These are phyloP conservation scores for Sporisorium graminicola DNA, from an alignment of 1,284 basidiomycete genomes.

Conservation along the genomic window DNA sequence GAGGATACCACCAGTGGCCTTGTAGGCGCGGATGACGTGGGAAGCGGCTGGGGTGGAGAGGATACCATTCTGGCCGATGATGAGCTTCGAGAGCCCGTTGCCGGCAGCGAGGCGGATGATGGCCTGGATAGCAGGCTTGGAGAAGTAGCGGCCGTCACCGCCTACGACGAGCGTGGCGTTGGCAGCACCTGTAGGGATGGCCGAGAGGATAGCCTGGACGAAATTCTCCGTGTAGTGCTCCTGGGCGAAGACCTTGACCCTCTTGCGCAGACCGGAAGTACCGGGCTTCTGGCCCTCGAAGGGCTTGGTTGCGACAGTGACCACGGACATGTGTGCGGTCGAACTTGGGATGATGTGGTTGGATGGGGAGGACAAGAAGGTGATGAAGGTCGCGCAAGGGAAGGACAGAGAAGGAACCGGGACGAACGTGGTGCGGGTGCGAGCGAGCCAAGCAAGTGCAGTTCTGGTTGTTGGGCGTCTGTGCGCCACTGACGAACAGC, in stretches of 20 bases:
- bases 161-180: constrained; percentile 90
- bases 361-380: neutral
- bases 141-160: constrained; percentile 95
- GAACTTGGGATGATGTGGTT: constrained; percentile 2
- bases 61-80: constrained; percentile 79
- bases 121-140: constrained; percentile 87
- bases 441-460: neutral
- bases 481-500: neutral
- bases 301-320: constrained; percentile 63
- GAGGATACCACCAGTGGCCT: constrained; percentile 95
- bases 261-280: constrained; percentile 68
- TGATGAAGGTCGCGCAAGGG: neutral
- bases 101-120: constrained; percentile 92
- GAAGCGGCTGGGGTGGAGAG: constrained; percentile 97
- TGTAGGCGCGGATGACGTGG: constrained; percentile 93
- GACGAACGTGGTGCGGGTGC: neutral
- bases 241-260: constrained; percentile 69
- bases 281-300: constrained; percentile 70
- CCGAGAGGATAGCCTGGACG: constrained; percentile 91
- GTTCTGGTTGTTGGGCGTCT: neutral
- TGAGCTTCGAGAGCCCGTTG: constrained; percentile 73
- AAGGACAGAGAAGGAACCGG: neutral
- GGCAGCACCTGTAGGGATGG: constrained; percentile 81
- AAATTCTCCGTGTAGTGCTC: constrained; percentile 99
- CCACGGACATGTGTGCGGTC: constrained; percentile 54